Conservation (phyloP, 805 yeast genomes). For the Crinitomyces ghanaensis region DNA sequence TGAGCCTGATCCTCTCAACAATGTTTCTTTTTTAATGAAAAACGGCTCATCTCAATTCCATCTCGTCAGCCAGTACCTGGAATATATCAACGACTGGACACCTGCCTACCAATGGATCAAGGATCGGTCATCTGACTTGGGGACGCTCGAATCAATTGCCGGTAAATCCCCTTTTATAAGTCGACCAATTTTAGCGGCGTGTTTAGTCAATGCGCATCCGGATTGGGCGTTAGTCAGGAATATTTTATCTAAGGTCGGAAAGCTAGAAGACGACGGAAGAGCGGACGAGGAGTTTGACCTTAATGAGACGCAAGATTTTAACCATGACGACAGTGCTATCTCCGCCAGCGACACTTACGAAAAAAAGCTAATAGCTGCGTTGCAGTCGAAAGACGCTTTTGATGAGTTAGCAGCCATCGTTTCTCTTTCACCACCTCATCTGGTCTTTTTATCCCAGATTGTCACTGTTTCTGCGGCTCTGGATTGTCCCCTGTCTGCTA, state of each 20-base stretch:
- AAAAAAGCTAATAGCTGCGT: background rate
- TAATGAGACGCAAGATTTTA: background rate
- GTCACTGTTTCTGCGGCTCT: background rate
- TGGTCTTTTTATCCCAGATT: no score
- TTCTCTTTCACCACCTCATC: no score
- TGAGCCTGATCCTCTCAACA: slow-evolving; percentile 14
- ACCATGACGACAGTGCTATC: no score
- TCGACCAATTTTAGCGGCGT: no score
- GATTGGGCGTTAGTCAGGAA: no score
- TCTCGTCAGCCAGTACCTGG: slow-evolving; percentile 22
- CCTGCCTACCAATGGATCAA: slow-evolving; percentile 2
- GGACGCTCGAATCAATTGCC: no score
- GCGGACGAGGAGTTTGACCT: slow-evolving; percentile 6
- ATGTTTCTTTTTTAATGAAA: slow-evolving; percentile 14
- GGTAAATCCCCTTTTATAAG: no score
- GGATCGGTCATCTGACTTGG: no score
- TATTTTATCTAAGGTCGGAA: slow-evolving; percentile 1
- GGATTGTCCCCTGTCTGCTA: background rate
- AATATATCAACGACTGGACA: slow-evolving; percentile 15
- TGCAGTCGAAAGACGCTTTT: background rate
- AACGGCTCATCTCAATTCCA: slow-evolving; percentile 9
- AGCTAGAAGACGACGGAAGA: slow-evolving; percentile 4
- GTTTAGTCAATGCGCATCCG: no score
- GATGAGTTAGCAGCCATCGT: background rate
- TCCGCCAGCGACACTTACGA: background rate